These are phyloP conservation scores for Chalciporus sp. DNA, from an alignment of 1,284 basidiomycete species.

Conservation along the genomic window DNA sequence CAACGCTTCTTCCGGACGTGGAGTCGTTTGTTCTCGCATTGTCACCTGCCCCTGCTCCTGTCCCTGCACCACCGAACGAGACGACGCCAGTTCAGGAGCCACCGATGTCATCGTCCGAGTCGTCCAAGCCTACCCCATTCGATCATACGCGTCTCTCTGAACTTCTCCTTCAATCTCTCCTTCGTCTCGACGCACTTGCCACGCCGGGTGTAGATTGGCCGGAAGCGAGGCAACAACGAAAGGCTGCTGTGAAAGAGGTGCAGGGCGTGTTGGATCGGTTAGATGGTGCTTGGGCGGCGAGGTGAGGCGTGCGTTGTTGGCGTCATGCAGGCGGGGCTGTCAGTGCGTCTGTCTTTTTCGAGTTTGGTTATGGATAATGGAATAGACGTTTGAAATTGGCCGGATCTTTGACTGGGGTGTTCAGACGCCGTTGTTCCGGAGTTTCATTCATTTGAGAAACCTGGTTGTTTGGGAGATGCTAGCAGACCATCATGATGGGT, in stretches of 20 bases:
- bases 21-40: slow-evolving; percentile 51
- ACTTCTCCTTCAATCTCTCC: slow-evolving; percentile 72
- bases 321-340: too few species aligned
- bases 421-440: too few species aligned
- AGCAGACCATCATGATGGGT: too few species aligned
- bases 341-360: too few species aligned
- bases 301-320: slow-evolving; percentile 11
- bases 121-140: slow-evolving; percentile 14
- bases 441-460: too few species aligned
- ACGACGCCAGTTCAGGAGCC: not conserved
- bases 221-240: slow-evolving; percentile 69
- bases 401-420: too few species aligned
- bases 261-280: slow-evolving; percentile 59
- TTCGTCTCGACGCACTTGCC: slow-evolving; percentile 73
- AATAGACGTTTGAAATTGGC: too few species aligned
- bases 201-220: slow-evolving; percentile 67
- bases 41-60: not conserved
- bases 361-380: too few species aligned
- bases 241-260: slow-evolving; percentile 71
- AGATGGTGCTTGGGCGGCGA: slow-evolving; percentile 49
- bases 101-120: not conserved
- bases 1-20: slow-evolving; percentile 54
- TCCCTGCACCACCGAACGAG: slow-evolving; percentile 5
- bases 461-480: too few species aligned
- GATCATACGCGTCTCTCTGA: slow-evolving; percentile 70